A percentile compares a stretch with the other conserved stretches of the same genome.
phyloP scores from a whole-genome alignment of 306 rosid genomes.

The Casuarina glauca region DNA sequence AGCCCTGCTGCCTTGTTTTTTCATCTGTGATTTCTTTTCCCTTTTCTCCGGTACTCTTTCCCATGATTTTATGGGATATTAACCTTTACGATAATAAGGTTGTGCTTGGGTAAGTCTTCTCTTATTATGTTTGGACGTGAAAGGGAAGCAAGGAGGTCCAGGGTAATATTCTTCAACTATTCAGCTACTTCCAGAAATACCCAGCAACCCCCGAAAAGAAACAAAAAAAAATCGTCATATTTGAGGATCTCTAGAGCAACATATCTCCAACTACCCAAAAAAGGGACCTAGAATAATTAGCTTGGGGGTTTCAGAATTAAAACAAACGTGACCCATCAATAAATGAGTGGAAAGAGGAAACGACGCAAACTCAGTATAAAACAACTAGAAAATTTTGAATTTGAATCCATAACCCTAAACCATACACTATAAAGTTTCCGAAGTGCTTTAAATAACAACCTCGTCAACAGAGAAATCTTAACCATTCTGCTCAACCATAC shows the following conservation, averaged over 20 bases:
- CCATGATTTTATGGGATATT: no score
- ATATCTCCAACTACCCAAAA: not conserved
- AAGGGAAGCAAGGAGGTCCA: no score
- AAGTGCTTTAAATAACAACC: not conserved
- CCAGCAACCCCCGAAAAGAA: not conserved
- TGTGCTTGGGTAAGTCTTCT: no score
- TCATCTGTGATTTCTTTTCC: no score
- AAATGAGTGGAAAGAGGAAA: not conserved
- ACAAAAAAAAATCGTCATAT: not conserved
- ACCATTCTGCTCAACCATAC: constrained; percentile 34
- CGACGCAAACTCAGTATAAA: not conserved
- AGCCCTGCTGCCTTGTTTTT: no score
- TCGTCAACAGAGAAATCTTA: not conserved
- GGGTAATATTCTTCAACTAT: not conserved
- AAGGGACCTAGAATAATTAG: not conserved
- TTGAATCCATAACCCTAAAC: not conserved
- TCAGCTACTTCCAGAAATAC: not conserved
- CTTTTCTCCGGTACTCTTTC: no score
- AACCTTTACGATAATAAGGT: no score
- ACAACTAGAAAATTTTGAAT: not conserved
- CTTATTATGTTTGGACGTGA: no score
- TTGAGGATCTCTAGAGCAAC: not conserved
- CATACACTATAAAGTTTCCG: not conserved
- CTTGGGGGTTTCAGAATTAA: not conserved
- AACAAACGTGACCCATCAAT: not conserved